These are phyloP conservation scores for Aureobasidium sp. DNA, from an alignment of 2,329 filamentous ascomycete species.

Conservation along the genomic window DNA sequence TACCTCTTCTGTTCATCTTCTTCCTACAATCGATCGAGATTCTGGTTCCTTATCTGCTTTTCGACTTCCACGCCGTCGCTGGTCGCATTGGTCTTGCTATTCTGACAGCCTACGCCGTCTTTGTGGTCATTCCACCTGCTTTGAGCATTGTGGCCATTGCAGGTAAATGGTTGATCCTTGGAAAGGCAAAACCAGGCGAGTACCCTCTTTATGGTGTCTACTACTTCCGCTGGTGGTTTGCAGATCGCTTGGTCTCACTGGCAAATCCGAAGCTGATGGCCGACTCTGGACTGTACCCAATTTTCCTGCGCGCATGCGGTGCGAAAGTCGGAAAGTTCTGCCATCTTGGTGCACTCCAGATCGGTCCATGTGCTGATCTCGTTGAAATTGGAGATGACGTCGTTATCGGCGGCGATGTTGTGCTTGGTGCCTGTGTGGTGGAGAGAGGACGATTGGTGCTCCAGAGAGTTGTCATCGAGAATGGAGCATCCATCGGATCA, in stretches of 20 bases:
- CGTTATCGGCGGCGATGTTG: background rate
- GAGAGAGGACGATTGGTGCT: background rate
- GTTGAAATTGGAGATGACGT: background rate
- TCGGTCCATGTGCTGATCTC: background rate
- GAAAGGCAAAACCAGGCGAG: background rate
- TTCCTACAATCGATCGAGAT: slow-evolving; percentile 2
- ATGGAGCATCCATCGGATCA: background rate
- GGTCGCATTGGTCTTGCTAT: background rate
- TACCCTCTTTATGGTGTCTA: background rate
- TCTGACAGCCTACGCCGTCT: background rate
- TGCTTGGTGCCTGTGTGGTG: background rate
- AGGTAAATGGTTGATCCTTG: background rate
- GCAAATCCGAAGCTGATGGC: background rate
- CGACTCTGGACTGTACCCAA: background rate
- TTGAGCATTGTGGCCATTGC: background rate
- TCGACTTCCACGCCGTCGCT: background rate
- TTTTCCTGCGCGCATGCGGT: background rate
- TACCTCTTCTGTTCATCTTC: background rate
- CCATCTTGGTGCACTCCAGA: background rate
- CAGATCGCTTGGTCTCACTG: background rate
- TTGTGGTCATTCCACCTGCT: background rate
- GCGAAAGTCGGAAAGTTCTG: background rate
- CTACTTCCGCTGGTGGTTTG: background rate
- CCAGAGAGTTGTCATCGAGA: background rate
- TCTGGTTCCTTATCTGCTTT: background rate